phyloP scores from a whole-genome alignment of 768 basidiomycete genomes.

The Russula dissimulans region DNA sequence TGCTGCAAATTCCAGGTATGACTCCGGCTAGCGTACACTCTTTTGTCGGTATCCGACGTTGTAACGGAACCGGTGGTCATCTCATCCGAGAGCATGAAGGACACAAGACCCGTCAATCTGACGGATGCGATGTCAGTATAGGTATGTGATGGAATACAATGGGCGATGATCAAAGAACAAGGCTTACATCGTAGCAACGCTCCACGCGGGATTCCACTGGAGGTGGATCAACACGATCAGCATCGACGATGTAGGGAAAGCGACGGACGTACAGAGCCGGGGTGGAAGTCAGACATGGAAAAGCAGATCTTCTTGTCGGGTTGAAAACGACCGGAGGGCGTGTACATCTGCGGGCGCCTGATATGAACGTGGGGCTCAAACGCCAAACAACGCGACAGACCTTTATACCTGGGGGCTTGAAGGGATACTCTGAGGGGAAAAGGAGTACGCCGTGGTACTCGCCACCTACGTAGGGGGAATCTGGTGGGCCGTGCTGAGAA shows the following conservation, averaged over 20 bases:
- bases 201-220: slow-evolving; percentile 95
- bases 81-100: slow-evolving; percentile 93
- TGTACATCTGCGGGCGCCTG: slow-evolving; percentile 57
- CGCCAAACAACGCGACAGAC: slow-evolving; percentile 32
- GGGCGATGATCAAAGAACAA: slow-evolving; percentile 3
- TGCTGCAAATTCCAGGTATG: slow-evolving; percentile 82
- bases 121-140: slow-evolving; percentile 6
- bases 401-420: slow-evolving; percentile 96
- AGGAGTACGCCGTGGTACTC: slow-evolving; percentile 91
- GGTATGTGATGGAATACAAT: slow-evolving; percentile 5
- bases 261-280: slow-evolving; percentile 57
- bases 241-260: neutral
- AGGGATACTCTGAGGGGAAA: slow-evolving; percentile 92
- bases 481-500: slow-evolving; percentile 80
- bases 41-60: slow-evolving; percentile 72
- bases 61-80: slow-evolving; percentile 93
- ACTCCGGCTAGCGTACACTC: slow-evolving; percentile 61
- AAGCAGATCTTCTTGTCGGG: slow-evolving; percentile 96
- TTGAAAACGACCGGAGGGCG: slow-evolving; percentile 83
- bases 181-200: slow-evolving; percentile 84
- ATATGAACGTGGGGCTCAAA: neutral
- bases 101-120: slow-evolving; percentile 86
- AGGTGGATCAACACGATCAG: neutral
- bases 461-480: slow-evolving; percentile 83
- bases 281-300: slow-evolving; percentile 95